phyloP scores from a whole-genome alignment of 2,329 filamentous ascomycete genomes.

The Aspergillus tamarii region DNA sequence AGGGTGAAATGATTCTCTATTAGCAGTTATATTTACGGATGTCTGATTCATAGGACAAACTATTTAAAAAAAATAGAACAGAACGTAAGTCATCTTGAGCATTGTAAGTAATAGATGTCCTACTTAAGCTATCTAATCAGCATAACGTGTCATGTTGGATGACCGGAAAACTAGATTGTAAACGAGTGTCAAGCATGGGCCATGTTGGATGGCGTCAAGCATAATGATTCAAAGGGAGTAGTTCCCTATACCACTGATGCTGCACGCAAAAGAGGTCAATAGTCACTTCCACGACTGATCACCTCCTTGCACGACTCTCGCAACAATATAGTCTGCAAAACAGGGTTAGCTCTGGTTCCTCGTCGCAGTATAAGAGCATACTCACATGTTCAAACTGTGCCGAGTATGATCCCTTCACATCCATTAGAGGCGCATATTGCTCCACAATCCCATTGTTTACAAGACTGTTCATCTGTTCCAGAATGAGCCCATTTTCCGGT shows the following conservation, averaged over 20 bases:
- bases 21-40: neutral
- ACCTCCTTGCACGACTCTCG: conserved; percentile 54
- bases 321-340: conserved; percentile 52
- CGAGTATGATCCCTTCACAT: conserved; percentile 63
- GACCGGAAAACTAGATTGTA: neutral
- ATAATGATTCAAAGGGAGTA: neutral
- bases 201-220: conserved; percentile 6
- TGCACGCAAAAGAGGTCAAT: conserved; percentile 36
- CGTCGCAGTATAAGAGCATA: neutral
- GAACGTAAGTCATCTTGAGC: neutral
- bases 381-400: conserved; percentile 66
- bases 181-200: neutral
- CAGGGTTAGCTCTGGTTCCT: conserved; percentile 5
- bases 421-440: conserved; percentile 59
- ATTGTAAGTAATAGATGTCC: neutral
- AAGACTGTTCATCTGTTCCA: conserved; percentile 58
- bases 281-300: conserved; percentile 57
- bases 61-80: neutral
- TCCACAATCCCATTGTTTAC: conserved; percentile 62
- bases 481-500: conserved; percentile 9
- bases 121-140: neutral
- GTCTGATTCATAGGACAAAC: neutral
- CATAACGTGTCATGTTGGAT: conserved; percentile 1
- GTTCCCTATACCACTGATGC: neutral
- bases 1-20: neutral